phyloP scores from a whole-genome alignment of 2,329 filamentous ascomycete genomes.

The Furcasterigmium furcatum region DNA sequence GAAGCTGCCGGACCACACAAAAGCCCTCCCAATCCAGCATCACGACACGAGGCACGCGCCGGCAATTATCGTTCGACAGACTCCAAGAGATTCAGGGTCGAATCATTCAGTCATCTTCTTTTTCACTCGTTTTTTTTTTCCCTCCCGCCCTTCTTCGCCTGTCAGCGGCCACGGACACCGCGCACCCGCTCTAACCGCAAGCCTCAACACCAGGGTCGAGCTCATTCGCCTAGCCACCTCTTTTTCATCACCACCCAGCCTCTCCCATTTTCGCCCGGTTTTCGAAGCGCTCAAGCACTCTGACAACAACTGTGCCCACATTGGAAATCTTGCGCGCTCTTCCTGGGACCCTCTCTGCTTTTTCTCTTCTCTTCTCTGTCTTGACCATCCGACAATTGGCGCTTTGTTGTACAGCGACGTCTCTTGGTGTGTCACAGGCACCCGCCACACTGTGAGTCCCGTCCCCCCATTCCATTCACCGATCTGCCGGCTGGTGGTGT shows the following conservation, averaged over 20 bases:
- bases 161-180: too few species aligned
- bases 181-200: background rate
- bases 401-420: too few species aligned
- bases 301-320: background rate
- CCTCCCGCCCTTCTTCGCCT: background rate
- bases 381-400: background rate
- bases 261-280: background rate
- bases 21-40: too few species aligned
- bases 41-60: too few species aligned
- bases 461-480: too few species aligned
- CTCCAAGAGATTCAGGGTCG: too few species aligned
- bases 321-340: background rate
- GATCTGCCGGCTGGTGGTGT: too few species aligned
- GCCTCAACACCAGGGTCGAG: background rate
- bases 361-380: background rate
- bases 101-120: background rate
- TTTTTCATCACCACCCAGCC: conserved; percentile 1
- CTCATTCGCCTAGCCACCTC: conserved; percentile 1
- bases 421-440: too few species aligned
- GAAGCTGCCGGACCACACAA: too few species aligned
- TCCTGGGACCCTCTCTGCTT: background rate
- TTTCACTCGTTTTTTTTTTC: background rate
- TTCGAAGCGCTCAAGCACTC: background rate
- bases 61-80: too few species aligned
- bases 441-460: too few species aligned